phyloP scores from a whole-genome alignment of 2,329 filamentous ascomycete species.

The Trichoderma aggressivum region DNA sequence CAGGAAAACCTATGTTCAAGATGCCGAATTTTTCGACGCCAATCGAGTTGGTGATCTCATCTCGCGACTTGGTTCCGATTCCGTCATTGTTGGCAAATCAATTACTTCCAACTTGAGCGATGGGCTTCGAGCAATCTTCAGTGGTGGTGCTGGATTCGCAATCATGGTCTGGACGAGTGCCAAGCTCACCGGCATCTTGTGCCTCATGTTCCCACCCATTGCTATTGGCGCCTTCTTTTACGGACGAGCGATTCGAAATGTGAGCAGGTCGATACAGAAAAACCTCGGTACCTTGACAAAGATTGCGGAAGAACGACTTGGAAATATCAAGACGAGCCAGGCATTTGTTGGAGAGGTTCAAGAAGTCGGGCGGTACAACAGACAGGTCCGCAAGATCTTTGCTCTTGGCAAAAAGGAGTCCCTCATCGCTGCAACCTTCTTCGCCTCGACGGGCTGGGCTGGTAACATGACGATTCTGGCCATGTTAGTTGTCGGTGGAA shows the following conservation, averaged over 20 bases:
- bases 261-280: constrained; percentile 90
- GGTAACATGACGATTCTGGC: constrained; percentile 96
- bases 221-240: constrained; percentile 90
- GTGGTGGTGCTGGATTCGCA: constrained; percentile 80
- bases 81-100: constrained; percentile 96
- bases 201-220: constrained; percentile 85
- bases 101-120: constrained; percentile 98
- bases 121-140: constrained; percentile 86
- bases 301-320: constrained; percentile 95
- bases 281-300: constrained; percentile 91
- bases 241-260: constrained; percentile 79
- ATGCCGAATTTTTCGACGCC: constrained; percentile 98
- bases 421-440: constrained; percentile 86
- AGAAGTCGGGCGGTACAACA: constrained; percentile 88
- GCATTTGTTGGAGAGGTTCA: constrained; percentile 92
- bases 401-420: constrained; percentile 82
- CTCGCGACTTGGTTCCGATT: constrained; percentile 91
- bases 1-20: constrained; percentile 88
- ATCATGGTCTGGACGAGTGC: constrained; percentile 97
- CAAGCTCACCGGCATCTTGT: constrained; percentile 81
- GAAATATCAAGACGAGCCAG: constrained; percentile 94
- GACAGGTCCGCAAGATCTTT: constrained; percentile 89
- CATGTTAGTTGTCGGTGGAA: constrained; percentile 84
- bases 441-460: constrained; percentile 79
- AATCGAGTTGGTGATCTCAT: constrained; percentile 96